Evolutionary conservation across 148 eudicot species (phyloP), one percentile per base, ranked within the genome.

Genomic region (Bassia scoparia): DNA sequence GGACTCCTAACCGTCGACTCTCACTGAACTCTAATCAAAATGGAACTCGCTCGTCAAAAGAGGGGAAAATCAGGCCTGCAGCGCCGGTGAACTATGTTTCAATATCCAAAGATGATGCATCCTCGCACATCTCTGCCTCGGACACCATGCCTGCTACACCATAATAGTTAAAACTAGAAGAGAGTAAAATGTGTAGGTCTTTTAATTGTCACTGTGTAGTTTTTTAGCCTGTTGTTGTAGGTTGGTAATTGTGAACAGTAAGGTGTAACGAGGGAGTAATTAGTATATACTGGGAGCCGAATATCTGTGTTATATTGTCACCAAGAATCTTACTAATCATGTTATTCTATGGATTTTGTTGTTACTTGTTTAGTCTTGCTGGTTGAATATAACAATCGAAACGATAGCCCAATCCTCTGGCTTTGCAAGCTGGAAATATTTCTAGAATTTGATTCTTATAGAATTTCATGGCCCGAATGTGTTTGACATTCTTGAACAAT

Each of bases 31-130:
- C 84, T 12, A 80, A 80, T 69, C 90, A 86, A 69, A 90, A 87
- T 59, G 98, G 98, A 55, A 72, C 83, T 34, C 85, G 91, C 66
- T 89, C 98, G 38, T 78, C 77, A 63, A 90, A 77, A 78, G 94
- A 95, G 33, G 89, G 94, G 17, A 88, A 78, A 85, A 85, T 84
- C 12, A 85, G 92, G 80, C 87, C 89, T 14, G 76, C 83, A 43
- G 94, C 96, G 68, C 96, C 99, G 2, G 83, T 84, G 55, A 95
- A 92, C 83, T 89, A 81, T 72, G 96, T 90, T 21, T 83, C 97
- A 50, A 74, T 87, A 43, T 80, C 93, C 8, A 92, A 88, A 78
- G 97, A 91, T 49, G 98, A 95, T 73, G 84, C 91, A 3, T 85
- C 81, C 23, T 95, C 97, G 29, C 90, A 85, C 70, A 80, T 94